Conservation (phyloP, 805 yeast species). For the Lipomyces orientalis region DNA sequence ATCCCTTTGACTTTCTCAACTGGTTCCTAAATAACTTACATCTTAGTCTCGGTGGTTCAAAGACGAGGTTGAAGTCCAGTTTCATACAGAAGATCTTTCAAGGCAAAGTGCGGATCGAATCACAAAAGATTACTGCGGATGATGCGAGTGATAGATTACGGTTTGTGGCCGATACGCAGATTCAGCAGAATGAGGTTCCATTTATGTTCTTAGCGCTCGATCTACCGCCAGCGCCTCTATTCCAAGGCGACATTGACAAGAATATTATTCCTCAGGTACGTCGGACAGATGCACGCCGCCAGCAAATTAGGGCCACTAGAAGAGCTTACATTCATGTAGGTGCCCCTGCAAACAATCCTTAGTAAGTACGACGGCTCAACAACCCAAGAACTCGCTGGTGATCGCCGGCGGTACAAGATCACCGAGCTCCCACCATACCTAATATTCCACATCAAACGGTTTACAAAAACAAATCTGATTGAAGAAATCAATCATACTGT, state of each 20-base stretch:
- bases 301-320: not conserved
- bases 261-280: conserved; percentile 57
- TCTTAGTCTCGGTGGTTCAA: conserved; percentile 43
- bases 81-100: conserved; percentile 54
- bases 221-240: conserved; percentile 63
- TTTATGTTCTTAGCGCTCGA: conserved; percentile 66
- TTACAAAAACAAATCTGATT: conserved; percentile 48
- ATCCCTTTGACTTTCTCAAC: conserved; percentile 62
- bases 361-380: conserved; percentile 45
- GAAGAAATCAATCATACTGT: conserved; percentile 63
- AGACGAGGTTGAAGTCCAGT: conserved; percentile 40
- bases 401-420: conserved; percentile 50
- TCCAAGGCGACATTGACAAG: conserved; percentile 55
- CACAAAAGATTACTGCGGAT: conserved; percentile 42
- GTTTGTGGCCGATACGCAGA: conserved; percentile 40
- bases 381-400: conserved; percentile 46
- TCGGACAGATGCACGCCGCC: not conserved
- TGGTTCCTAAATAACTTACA: conserved; percentile 64
- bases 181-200: conserved; percentile 35
- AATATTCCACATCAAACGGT: conserved; percentile 63
- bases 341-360: conserved; percentile 48
- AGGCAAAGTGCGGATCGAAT: conserved; percentile 55
- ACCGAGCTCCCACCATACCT: conserved; percentile 58
- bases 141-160: conserved; percentile 38
- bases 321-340: not conserved